Base-by-base conservation (phyloP, 441 rosid species). In the Macaranga tanarius region DNA sequence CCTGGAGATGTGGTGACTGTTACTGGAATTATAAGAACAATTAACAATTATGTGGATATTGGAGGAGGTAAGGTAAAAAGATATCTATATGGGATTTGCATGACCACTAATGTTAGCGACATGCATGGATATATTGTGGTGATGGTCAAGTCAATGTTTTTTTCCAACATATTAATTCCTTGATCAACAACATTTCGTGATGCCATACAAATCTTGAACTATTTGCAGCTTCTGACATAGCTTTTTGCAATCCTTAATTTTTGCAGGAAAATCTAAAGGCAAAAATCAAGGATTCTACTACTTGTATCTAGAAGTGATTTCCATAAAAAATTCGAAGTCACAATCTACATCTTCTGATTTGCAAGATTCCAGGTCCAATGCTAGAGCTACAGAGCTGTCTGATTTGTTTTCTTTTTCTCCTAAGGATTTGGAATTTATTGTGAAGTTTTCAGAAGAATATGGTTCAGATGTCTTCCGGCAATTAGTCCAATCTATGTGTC, bases 1-100 rank as follows among this genome's bases (percentile, higher is more conserved):
- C 99, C 99, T 78, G 98, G 99, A 73, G 98, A 95, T 83, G 99
- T 95, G 75, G 97, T 93, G 78, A 95, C 97, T 69, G 95, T 95
- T 76, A 87, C 93, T 77, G 99, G 98, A 76, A 89, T 93, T 79
- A 88, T 95, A 80, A 90, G 87, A 82, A 96, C 90, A 57, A 90
- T 91, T 57, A 93, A 92, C 79, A 90, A 88, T 77, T 91, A 90
- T 86, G 86, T 88, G 89, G 98, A 95, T 75, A 89, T 93, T 72
- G 98, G 98, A 58, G 99, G 99, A 91, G 99, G 99, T 95, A 81
- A 55, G 71, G 38, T 71, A 9, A 55, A 44, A 34, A 68, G 57
- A 70, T 70, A 69, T 63, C 70, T 61, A 9, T 40, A 57, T 23
- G 69, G n/a, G 26, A 42, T 61, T 72, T 26, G 34, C 67, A 34